Base-by-base conservation (phyloP, 106 monocot genomes). In the Dioscorea alata region DNA sequence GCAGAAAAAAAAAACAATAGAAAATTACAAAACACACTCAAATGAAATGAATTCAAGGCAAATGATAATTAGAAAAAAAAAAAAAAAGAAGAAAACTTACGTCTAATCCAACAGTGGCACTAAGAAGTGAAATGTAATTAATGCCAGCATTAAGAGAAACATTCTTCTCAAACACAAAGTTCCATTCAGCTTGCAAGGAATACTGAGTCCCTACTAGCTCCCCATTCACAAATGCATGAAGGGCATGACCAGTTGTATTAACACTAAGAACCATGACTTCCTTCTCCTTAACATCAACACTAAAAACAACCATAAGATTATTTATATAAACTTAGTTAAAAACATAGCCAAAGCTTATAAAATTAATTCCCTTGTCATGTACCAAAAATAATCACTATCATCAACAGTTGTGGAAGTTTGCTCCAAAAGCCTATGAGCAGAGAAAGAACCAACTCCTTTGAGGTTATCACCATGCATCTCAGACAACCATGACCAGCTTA, bases 101-200 rank as follows among this genome's bases (percentile, higher is more conserved):
- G 84, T 75, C 74, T 23, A 90, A 71, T 8, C 94, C 86, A 32
- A 94, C 94, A n/a, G 94, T 87, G n/a, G 65, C 80, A 72, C 90
- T 94, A 15, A 94, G 90, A 49, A 90, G 67, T 19, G 94, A 59
- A 4, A 94, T 78, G 65, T 69, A 12, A 53, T 94, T 94, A 13
- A 24, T 71, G 13, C 90, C 94, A 14, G 28, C 14, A 16, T 74
- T 69, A 1, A 82, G 15, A 0, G 21, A 33, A 19, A 83, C 68
- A 1, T 59, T 33, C 13, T 48, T 48, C 57, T 87, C 79, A 42
- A 87, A 80, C 13, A 49, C 50, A 60, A 86, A 93, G 15, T 33
- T 32, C 57, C 71, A 89, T 51, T 79, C 84, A 56, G 73, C 67
- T 6, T 64, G 18, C 13, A 78, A 42, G 42, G 42, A 71, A 71